Evolutionary conservation across 2,329 filamentous ascomycete species (phyloP).

Genomic region (Trichoderma oligosporum): DNA sequence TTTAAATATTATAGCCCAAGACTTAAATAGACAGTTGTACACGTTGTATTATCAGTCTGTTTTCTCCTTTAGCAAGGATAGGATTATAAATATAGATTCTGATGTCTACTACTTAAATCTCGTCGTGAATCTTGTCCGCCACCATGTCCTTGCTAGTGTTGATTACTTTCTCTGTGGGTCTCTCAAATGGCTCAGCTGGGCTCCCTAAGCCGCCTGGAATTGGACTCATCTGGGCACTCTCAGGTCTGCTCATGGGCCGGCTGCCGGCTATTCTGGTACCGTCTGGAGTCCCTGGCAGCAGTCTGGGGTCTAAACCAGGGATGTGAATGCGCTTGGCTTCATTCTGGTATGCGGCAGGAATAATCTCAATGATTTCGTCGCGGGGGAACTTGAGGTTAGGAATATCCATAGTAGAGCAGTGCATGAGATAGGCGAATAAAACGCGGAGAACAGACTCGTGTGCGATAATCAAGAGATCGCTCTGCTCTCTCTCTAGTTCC

Average conservation of each 20-base stretch:
- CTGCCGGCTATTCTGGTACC: constrained; percentile 67
- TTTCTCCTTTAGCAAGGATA: not conserved
- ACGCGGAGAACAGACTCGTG: constrained; percentile 97
- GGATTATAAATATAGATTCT: not conserved
- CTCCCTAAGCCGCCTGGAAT: constrained; percentile 46
- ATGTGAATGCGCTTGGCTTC: constrained; percentile 89
- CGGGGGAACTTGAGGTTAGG: constrained; percentile 89
- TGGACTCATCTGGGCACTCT: constrained; percentile 42
- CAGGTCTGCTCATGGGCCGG: constrained; percentile 28
- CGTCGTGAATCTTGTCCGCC: constrained; percentile 50
- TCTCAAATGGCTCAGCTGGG: constrained; percentile 42
- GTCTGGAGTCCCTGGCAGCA: constrained; percentile 74
- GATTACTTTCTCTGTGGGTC: constrained; percentile 47
- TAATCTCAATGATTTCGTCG: constrained; percentile 98
- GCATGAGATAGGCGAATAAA: constrained; percentile 96
- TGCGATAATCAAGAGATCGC: constrained; percentile 95
- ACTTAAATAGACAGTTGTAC: no score
- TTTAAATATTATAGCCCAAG: no score
- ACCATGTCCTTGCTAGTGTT: constrained; percentile 49
- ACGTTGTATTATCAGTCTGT: no score
- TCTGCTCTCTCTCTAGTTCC: constrained; percentile 93
- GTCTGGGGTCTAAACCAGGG: constrained; percentile 59
- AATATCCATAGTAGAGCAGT: constrained; percentile 92
- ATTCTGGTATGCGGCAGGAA: constrained; percentile 96
- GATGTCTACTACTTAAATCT: constrained; percentile 38